These are phyloP conservation scores for Takashimella tepidaria DNA, from an alignment of 1,284 basidiomycete genomes.

Conservation along the genomic window DNA sequence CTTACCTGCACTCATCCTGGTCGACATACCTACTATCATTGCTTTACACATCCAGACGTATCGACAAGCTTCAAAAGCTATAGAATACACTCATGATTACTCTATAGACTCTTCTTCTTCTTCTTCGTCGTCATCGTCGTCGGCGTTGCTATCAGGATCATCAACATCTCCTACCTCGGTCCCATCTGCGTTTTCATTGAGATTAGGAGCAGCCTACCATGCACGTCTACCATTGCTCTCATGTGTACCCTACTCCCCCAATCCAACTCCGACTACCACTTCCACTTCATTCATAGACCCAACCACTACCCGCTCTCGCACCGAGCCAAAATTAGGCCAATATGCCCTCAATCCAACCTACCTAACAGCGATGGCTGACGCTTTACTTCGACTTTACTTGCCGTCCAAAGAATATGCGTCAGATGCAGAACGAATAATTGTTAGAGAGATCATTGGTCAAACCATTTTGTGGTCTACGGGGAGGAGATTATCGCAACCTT, in stretches of 20 bases:
- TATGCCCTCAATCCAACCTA: conserved; percentile 38
- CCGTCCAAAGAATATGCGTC: conserved; percentile 41
- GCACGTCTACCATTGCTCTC: conserved; percentile 28
- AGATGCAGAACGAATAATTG: conserved; percentile 42
- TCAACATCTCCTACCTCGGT: neutral
- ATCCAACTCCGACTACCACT: neutral
- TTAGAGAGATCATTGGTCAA: conserved; percentile 47
- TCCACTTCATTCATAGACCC: neutral
- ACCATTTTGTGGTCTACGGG: conserved; percentile 42
- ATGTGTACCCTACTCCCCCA: conserved; percentile 3
- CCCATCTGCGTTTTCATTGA: too few species aligned
- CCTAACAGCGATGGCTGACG: conserved; percentile 42
- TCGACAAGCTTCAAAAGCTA: conserved; percentile 15
- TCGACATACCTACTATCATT: conserved; percentile 27
- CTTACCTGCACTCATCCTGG: conserved; percentile 11
- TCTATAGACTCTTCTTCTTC: neutral
- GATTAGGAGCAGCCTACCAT: conserved; percentile 25
- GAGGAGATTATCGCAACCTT: conserved; percentile 39
- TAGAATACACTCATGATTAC: neutral
- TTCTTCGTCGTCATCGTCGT: neutral
- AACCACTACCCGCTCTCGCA: neutral
- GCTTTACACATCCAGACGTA: conserved; percentile 26
- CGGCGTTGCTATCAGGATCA: neutral
- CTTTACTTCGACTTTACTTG: conserved; percentile 39
- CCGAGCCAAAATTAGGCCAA: neutral